phyloP scores from a whole-genome alignment of 306 rosid genomes.

The Sphenostylis stenocarpa region DNA sequence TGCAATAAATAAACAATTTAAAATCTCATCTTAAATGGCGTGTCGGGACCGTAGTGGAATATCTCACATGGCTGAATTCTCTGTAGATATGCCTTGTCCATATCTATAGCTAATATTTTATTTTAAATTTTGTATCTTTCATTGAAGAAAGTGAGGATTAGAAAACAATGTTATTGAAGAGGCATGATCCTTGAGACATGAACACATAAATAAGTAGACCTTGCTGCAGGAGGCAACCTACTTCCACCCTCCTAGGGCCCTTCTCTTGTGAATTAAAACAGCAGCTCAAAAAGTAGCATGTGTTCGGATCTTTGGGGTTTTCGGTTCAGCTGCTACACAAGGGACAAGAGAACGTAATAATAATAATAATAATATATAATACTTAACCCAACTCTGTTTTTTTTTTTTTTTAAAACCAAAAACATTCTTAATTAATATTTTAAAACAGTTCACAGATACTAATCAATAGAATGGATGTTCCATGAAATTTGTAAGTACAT shows the following conservation, averaged over 20 bases:
- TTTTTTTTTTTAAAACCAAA: too few relatives aligned
- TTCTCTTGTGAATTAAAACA: slow-evolving; percentile 6
- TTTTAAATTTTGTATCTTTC: background rate
- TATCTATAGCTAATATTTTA: background rate
- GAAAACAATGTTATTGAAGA: slow-evolving; percentile 32
- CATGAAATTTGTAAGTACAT: too few relatives aligned
- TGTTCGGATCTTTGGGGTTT: too few relatives aligned
- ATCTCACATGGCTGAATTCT: slow-evolving; percentile 55
- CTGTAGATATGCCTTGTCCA: slow-evolving; percentile 45
- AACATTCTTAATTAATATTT: too few relatives aligned
- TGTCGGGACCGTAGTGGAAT: slow-evolving; percentile 65
- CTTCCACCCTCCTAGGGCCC: slow-evolving; percentile 20
- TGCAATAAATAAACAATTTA: slow-evolving; percentile 20
- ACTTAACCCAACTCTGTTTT: too few relatives aligned
- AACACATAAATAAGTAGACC: slow-evolving; percentile 66
- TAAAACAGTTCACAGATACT: too few relatives aligned
- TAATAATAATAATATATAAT: too few relatives aligned
- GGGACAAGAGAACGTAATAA: slow-evolving; percentile 35
- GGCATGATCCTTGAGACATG: slow-evolving; percentile 73
- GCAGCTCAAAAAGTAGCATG: background rate
- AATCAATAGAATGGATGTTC: too few relatives aligned
- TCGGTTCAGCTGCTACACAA: slow-evolving; percentile 23
- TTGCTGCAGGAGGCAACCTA: slow-evolving; percentile 74
- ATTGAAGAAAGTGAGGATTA: background rate
- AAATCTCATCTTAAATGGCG: slow-evolving; percentile 37